Percentiles rank a stretch among this genome's conserved stretches.
Evolutionary conservation across 805 yeast genomes (phyloP).

Genomic region (Wickerhamiella alocasiicola): DNA sequence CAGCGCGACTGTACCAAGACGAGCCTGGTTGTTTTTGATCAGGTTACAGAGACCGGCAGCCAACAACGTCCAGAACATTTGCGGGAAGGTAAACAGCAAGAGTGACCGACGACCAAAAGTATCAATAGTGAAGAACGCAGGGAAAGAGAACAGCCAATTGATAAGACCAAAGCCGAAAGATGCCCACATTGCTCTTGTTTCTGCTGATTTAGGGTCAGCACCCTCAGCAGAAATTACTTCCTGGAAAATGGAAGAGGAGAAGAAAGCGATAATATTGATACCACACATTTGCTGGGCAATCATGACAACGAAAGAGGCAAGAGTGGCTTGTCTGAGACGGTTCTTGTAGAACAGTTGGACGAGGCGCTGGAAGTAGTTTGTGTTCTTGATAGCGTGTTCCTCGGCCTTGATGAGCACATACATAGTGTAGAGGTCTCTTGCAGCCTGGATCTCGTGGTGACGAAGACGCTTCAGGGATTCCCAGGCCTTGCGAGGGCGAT

Average conservation of each 20-base stretch:
- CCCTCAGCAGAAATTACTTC: constrained; percentile 30
- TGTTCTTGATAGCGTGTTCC: constrained; percentile 38
- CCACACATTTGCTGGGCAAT: constrained; percentile 91
- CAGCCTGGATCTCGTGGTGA: constrained; percentile 40
- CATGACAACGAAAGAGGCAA: constrained; percentile 73
- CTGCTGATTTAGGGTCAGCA: constrained; percentile 36
- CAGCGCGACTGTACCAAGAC: constrained; percentile 53
- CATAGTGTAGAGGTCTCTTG: constrained; percentile 52
- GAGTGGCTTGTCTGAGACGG: constrained; percentile 71
- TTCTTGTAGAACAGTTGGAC: constrained; percentile 18
- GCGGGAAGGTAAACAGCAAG: constrained; percentile 46
- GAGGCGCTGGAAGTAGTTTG: constrained; percentile 16
- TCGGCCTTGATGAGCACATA: constrained; percentile 37
- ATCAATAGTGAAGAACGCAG: constrained; percentile 72
- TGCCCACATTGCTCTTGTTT: constrained; percentile 54
- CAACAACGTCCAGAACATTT: constrained; percentile 44
- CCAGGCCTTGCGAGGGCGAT: constrained; percentile 37
- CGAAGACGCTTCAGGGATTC: constrained; percentile 38
- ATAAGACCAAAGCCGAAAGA: constrained; percentile 81
- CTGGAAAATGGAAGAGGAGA: constrained; percentile 63
- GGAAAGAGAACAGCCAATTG: constrained; percentile 68
- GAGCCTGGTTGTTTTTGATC: constrained; percentile 38
- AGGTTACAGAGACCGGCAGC: constrained; percentile 51
- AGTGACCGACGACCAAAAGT: constrained; percentile 58
- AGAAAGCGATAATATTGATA: constrained; percentile 76